Evolutionary conservation across 805 yeast species (phyloP).

Genomic region (Metschnikowia vanudenii): DNA sequence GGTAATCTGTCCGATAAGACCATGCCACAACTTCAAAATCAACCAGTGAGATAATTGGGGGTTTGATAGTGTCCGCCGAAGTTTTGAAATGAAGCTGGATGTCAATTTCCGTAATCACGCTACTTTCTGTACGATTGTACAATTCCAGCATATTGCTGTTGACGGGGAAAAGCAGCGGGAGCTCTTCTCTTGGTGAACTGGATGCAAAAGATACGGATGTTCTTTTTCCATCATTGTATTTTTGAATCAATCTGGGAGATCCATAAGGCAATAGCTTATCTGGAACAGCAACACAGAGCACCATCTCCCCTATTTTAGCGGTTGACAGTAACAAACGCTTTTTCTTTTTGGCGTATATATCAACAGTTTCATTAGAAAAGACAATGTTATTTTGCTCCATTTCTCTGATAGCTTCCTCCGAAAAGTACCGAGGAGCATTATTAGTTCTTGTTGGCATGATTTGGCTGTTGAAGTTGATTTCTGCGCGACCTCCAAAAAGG

Average conservation of each 20-base stretch:
- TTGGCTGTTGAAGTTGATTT: constrained; percentile 4
- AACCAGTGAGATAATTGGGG: constrained; percentile 35
- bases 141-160: constrained; percentile 29
- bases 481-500: constrained; percentile 13
- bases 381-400: constrained; percentile 9
- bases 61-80: constrained; percentile 22
- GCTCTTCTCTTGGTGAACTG: background rate
- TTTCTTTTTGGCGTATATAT: constrained; percentile 36
- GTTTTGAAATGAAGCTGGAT: constrained; percentile 30
- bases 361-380: constrained; percentile 19
- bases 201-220: background rate
- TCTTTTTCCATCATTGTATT: constrained; percentile 30
- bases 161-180: constrained; percentile 10
- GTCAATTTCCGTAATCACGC: constrained; percentile 24
- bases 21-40: constrained; percentile 40
- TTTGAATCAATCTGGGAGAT: constrained; percentile 37
- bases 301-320: constrained; percentile 35
- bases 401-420: constrained; percentile 1
- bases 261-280: constrained; percentile 33
- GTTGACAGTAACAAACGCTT: constrained; percentile 35
- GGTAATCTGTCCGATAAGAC: constrained; percentile 42
- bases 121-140: constrained; percentile 29
- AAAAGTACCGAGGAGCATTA: background rate
- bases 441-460: constrained; percentile 5
- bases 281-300: constrained; percentile 34